A percentile compares a stretch with the other conserved stretches of the same genome.
These are phyloP conservation scores for Rubia occidens DNA, from an alignment of 305 asterid species.

Conservation along the genomic window DNA sequence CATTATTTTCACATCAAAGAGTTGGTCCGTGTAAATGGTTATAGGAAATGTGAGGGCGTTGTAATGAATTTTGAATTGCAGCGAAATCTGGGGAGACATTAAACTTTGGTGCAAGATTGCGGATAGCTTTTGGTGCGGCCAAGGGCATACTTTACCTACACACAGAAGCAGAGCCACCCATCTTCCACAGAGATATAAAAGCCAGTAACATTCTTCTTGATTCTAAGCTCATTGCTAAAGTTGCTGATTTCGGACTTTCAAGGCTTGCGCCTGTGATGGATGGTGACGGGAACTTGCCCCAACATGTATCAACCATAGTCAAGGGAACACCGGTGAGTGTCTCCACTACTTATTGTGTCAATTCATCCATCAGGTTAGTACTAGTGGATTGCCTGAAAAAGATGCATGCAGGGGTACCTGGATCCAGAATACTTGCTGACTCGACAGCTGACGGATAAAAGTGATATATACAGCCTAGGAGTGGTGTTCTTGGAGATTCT, in stretches of 20 bases:
- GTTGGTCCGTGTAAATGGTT: background rate
- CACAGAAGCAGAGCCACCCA: slow-evolving; percentile 84
- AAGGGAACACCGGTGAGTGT: slow-evolving; percentile 85
- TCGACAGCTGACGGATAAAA: slow-evolving; percentile 65
- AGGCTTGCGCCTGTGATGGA: slow-evolving; percentile 66
- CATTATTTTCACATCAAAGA: background rate
- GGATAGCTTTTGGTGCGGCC: slow-evolving; percentile 63
- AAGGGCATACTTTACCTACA: slow-evolving; percentile 86
- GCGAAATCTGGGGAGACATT: slow-evolving; percentile 42
- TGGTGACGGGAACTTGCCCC: slow-evolving; percentile 38
- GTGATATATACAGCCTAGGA: slow-evolving; percentile 89
- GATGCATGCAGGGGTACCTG: slow-evolving; percentile 59
- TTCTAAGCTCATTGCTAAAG: slow-evolving; percentile 69
- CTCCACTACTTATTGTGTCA: background rate
- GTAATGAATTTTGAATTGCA: slow-evolving; percentile 9
- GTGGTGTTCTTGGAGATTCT: slow-evolving; percentile 74
- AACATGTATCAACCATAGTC: slow-evolving; percentile 65
- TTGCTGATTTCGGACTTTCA: slow-evolving; percentile 84
- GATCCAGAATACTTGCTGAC: slow-evolving; percentile 87
- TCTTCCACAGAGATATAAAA: slow-evolving; percentile 85
- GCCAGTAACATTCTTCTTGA: slow-evolving; percentile 78
- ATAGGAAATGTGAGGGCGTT: background rate
- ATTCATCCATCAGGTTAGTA: background rate
- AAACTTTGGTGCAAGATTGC: slow-evolving; percentile 56
- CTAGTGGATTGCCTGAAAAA: too few relatives aligned